These are phyloP conservation scores for Malassezia slooffiae DNA, from an alignment of 1,284 basidiomycete species.

Conservation along the genomic window DNA sequence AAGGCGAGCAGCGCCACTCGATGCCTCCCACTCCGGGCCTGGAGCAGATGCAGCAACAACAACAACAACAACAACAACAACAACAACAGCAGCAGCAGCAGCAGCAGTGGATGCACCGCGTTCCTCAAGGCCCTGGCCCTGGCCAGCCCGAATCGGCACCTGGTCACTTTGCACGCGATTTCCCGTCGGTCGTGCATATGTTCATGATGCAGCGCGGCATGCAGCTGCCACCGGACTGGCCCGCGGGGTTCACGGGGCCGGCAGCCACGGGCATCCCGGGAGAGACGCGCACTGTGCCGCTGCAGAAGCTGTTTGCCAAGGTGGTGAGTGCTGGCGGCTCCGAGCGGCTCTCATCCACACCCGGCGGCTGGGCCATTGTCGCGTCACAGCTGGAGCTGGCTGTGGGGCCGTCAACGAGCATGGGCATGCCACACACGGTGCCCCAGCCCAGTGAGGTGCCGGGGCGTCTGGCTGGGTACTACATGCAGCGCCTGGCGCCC, in stretches of 20 bases:
- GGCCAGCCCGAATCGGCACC: too few relatives aligned
- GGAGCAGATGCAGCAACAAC: too few relatives aligned
- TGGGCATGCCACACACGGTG: conserved; percentile 22
- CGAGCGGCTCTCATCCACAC: conserved; percentile 20
- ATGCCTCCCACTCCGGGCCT: too few relatives aligned
- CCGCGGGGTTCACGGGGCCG: conserved; percentile 29
- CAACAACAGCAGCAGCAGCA: background rate
- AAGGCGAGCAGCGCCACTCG: too few relatives aligned
- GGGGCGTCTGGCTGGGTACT: conserved; percentile 32
- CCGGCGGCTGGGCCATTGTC: conserved; percentile 36
- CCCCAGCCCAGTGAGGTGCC: conserved; percentile 29
- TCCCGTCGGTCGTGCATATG: conserved; percentile 28
- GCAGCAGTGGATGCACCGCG: background rate
- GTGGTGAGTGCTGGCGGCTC: conserved; percentile 33
- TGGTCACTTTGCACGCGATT: too few relatives aligned
- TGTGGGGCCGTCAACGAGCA: conserved; percentile 22
- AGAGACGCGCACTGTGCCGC: conserved; percentile 31
- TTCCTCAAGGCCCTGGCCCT: too few relatives aligned
- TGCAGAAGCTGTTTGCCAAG: conserved; percentile 30
- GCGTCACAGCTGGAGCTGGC: conserved; percentile 33
- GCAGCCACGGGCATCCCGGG: conserved; percentile 21
- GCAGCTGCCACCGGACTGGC: conserved; percentile 22
- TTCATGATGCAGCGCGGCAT: conserved; percentile 35
- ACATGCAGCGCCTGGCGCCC: conserved; percentile 24
- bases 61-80: conserved; percentile 5